Conservation (phyloP, 192 early-diverging fungal genomes). For the Mortierella alpina region DNA sequence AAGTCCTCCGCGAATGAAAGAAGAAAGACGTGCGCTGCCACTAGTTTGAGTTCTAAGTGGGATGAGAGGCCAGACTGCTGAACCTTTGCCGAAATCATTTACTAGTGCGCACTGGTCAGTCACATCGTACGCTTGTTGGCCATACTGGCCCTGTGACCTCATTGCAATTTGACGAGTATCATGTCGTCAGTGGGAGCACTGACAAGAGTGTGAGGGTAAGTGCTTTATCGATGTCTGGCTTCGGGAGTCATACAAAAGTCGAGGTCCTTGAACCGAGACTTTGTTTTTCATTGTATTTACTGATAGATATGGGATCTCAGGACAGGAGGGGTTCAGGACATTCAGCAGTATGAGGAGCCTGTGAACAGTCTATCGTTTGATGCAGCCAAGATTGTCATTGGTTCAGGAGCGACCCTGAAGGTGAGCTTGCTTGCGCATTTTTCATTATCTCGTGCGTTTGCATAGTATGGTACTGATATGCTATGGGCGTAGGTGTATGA, state of each 20-base stretch:
- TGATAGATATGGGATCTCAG: constrained; percentile 79
- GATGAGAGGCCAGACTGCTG: constrained; percentile 8
- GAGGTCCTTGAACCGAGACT: not conserved
- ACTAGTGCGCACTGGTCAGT: constrained; percentile 74
- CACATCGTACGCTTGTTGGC: constrained; percentile 75
- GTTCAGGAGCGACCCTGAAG: constrained; percentile 59
- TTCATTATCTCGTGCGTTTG: not conserved
- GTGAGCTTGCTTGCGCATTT: constrained; percentile 34
- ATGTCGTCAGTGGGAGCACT: constrained; percentile 77
- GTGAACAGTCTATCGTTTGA: constrained; percentile 66
- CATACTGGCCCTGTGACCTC: constrained; percentile 72
- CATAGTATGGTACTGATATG: not conserved
- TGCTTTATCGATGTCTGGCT: not conserved
- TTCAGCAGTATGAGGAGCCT: constrained; percentile 63
- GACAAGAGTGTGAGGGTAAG: constrained; percentile 71
- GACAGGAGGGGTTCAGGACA: constrained; percentile 73
- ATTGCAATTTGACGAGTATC: constrained; percentile 74
- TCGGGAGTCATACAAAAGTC: not conserved
- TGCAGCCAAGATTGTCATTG: constrained; percentile 65
- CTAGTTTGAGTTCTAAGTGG: not conserved
- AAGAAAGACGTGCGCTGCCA: not conserved
- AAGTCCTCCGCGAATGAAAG: no score
- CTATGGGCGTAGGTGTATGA: constrained; percentile 61
- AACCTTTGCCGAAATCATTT: not conserved
- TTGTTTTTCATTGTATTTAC: not conserved